Base-by-base conservation (phyloP, 495 filamentous ascomycete genomes). In the Platismatia glauca region DNA sequence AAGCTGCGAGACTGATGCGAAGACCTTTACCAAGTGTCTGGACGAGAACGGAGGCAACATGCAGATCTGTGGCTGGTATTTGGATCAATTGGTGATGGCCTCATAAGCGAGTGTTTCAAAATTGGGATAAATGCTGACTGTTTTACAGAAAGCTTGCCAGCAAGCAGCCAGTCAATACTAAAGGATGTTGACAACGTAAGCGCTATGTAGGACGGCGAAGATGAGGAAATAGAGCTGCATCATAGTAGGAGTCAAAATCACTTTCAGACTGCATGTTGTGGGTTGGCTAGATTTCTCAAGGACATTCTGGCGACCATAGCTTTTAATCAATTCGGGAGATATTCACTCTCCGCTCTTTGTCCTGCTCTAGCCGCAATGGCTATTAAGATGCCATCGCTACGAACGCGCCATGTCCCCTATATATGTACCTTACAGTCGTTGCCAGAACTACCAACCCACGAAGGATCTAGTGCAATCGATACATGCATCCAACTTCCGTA, bases 31-130 rank as follows among this genome's bases (percentile, higher is more conserved):
- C 65, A 85, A 87, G 77, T 98, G 94, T 82, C 84, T 98, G 84
- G 91, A 97, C 71, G 87, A 98, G 68, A 87, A 98, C 74, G 75
- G 84, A 69, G 95, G 95, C 61, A 88, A 94, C 74, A 86, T 97
- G 87, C 86, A 88, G 73, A 96, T 96, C 69, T 98, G 94, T 78
- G 85, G 86, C 65, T 98, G 94, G 94, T 98, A 98, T 74, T 75
- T 98, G 69, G 93, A 97, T 75, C 94, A 98, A 83, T 79, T 98
- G 73, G 81, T 85, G 75, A 58, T 74, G 74, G 63, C 62, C 29
- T 52, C 37, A 44, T 56, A 9, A 41, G 24, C 43, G 57, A 38
- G 15, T 16, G 20, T 43, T 11, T 55, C 39, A 57, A 48, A 64
- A 56, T 66, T 65, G 15, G 50, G 11, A 33, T 0, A 16, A 27